phyloP scores from a whole-genome alignment of 129 eudicot genomes.

The Helianthus tuberosus region DNA sequence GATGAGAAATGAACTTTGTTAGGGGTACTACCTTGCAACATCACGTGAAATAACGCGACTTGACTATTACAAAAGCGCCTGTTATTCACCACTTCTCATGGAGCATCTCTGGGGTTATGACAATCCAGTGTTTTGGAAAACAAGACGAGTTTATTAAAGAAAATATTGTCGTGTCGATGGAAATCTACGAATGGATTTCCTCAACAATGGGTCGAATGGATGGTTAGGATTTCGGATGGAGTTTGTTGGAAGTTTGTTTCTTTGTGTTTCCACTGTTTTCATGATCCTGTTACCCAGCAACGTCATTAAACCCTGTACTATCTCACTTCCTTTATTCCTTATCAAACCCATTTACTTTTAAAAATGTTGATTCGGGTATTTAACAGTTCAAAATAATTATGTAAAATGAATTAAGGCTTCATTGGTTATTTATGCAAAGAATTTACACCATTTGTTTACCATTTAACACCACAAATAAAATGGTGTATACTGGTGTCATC shows the following conservation, averaged over 20 bases:
- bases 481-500: too few relatives aligned
- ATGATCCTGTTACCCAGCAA: conserved; percentile 60
- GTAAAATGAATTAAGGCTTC: too few relatives aligned
- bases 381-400: too few relatives aligned
- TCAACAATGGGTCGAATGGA: conserved; percentile 62
- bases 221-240: conserved; percentile 82
- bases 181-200: conserved; percentile 67
- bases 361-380: too few relatives aligned
- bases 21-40: conserved; percentile 72
- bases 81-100: conserved; percentile 71
- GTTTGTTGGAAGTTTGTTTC: conserved; percentile 58
- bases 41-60: conserved; percentile 75
- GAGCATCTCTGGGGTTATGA: conserved; percentile 69
- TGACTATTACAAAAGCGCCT: conserved; percentile 76
- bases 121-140: conserved; percentile 54
- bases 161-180: conserved; percentile 55
- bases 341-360: too few relatives aligned
- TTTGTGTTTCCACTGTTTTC: conserved; percentile 56
- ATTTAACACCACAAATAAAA: too few relatives aligned
- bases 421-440: too few relatives aligned
- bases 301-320: conserved; percentile 62
- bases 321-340: too few relatives aligned
- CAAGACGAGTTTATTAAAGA: conserved; percentile 53
- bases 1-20: neutral
- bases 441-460: too few relatives aligned